Conservation (phyloP, 805 yeast genomes). For the Brettanomyces custersianus region DNA sequence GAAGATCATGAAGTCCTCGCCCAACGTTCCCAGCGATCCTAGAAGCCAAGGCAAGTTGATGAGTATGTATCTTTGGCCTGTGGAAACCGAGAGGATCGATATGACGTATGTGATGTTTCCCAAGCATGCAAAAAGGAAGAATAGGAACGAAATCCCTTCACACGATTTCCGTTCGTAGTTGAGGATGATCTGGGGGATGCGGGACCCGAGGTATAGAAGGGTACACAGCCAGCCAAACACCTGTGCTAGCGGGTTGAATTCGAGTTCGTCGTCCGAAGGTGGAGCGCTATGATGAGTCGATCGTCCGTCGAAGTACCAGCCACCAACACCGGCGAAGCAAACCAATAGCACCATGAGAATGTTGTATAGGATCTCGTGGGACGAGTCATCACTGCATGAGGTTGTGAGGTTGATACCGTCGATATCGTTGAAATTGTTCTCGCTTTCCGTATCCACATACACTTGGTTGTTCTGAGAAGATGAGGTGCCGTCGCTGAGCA, state of each 20-base stretch:
- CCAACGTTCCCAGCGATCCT: constrained; percentile 83
- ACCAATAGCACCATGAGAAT: constrained; percentile 56
- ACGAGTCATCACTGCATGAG: constrained; percentile 7
- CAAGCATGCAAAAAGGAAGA: constrained; percentile 88
- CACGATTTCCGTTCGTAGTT: constrained; percentile 85
- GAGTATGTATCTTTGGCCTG: constrained; percentile 57
- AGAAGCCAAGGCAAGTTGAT: constrained; percentile 90
- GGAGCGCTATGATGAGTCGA: constrained; percentile 26
- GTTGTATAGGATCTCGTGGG: constrained; percentile 24
- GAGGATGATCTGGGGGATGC: constrained; percentile 84
- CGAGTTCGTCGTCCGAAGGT: constrained; percentile 33
- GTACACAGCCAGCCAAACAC: constrained; percentile 81
- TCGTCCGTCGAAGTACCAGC: constrained; percentile 59
- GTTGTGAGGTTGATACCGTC: constrained; percentile 20
- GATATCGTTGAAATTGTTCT: constrained; percentile 23
- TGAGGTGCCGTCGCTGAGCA: constrained; percentile 19
- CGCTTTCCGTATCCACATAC: constrained; percentile 11
- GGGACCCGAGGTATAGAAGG: constrained; percentile 67
- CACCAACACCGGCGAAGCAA: constrained; percentile 70
- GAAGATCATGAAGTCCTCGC: constrained; percentile 76
- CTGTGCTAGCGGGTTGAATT: constrained; percentile 74
- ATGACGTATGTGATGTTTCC: constrained; percentile 90
- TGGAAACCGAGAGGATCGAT: constrained; percentile 70
- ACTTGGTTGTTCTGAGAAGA: not conserved
- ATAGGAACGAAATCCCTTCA: constrained; percentile 90